Conservation (phyloP, 768 basidiomycete genomes). For the Rhodosporidiobolus odoratus region DNA sequence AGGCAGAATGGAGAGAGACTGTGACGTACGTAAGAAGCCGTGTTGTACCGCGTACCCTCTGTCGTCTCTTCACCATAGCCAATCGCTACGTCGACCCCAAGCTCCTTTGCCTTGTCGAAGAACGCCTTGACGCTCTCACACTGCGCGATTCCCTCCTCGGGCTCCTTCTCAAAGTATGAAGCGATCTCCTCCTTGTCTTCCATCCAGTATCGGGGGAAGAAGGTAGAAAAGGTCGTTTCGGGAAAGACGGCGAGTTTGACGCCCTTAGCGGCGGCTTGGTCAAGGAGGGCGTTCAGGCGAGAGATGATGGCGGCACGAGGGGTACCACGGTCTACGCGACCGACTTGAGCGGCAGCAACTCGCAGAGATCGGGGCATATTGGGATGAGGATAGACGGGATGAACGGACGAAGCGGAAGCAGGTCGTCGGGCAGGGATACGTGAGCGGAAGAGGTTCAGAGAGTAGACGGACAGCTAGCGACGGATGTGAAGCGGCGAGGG, state of each 20-base stretch:
- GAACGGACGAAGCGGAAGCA: not conserved
- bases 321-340: constrained; percentile 43
- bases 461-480: no score
- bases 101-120: constrained; percentile 40
- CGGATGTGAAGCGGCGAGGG: no score
- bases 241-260: constrained; percentile 34
- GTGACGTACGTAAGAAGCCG: constrained; percentile 41
- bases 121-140: constrained; percentile 39
- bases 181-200: constrained; percentile 42
- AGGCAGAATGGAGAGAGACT: no score
- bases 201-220: constrained; percentile 46
- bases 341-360: constrained; percentile 46
- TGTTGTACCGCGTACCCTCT: constrained; percentile 42
- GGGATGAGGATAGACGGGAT: not conserved
- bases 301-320: constrained; percentile 38
- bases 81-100: constrained; percentile 45
- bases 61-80: constrained; percentile 45
- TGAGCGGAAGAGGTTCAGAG: no score
- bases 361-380: constrained; percentile 43
- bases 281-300: constrained; percentile 42
- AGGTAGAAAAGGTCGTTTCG: constrained; percentile 40
- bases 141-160: constrained; percentile 36
- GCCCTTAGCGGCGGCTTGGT: not conserved
- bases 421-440: not conserved
- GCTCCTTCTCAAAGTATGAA: constrained; percentile 42